These are phyloP conservation scores for Circinella umbellata DNA, from an alignment of 371 early-diverging fungal species.

Conservation along the genomic window DNA sequence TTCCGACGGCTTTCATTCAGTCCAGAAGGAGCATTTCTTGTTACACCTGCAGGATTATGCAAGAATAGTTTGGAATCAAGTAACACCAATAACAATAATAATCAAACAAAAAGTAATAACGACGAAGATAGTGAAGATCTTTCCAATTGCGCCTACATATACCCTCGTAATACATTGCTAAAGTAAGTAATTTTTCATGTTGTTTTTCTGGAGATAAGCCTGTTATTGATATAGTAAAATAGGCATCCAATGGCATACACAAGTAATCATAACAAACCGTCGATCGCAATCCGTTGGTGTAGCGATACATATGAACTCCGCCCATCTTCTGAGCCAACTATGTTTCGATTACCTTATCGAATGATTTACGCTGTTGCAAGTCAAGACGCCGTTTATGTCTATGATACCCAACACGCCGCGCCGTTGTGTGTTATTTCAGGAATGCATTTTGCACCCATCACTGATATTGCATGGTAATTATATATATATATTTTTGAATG, in stretches of 20 bases:
- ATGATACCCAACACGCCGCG: constrained; percentile 79
- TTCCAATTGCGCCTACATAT: constrained; percentile 45
- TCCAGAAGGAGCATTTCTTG: constrained; percentile 87
- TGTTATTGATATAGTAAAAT: background rate
- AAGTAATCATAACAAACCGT: constrained; percentile 77
- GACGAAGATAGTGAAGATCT: constrained; percentile 30
- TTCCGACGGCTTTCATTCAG: constrained; percentile 90
- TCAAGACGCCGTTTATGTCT: constrained; percentile 83
- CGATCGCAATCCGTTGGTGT: constrained; percentile 81
- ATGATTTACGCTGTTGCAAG: constrained; percentile 87
- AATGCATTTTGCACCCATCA: constrained; percentile 89
- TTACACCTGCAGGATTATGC: constrained; percentile 85
- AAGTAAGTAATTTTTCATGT: constrained; percentile 21
- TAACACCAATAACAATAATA: background rate
- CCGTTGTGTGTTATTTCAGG: constrained; percentile 81
- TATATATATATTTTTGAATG: background rate
- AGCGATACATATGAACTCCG: constrained; percentile 58
- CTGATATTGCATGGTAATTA: constrained; percentile 84
- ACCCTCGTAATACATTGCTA: constrained; percentile 36
- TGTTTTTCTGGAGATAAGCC: no score
- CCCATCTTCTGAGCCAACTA: constrained; percentile 19
- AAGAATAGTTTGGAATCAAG: constrained; percentile 20
- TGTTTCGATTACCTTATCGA: constrained; percentile 72
- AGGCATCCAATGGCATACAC: constrained; percentile 74
- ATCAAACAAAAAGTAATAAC: constrained; percentile 6